A percentile compares a stretch with the other conserved stretches of the same genome.
These are phyloP conservation scores for Tranzscheliella williamsii DNA, from an alignment of 1,284 basidiomycete genomes.

Conservation along the genomic window DNA sequence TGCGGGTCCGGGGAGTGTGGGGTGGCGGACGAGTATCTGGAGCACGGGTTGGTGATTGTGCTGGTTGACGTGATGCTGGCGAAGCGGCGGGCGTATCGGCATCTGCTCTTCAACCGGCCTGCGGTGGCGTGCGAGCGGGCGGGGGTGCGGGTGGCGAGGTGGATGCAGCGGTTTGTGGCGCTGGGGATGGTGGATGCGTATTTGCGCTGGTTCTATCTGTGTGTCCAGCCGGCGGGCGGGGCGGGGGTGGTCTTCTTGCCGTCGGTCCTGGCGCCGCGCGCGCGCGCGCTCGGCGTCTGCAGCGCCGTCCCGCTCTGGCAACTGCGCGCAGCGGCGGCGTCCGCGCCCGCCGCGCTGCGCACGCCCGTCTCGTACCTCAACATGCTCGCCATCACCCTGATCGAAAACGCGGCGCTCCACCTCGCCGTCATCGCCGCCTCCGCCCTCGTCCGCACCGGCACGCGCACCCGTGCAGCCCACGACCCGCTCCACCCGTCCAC, in stretches of 20 bases:
- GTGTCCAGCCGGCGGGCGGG: slow-evolving; percentile 65
- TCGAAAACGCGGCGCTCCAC: slow-evolving; percentile 14
- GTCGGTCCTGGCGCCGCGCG: slow-evolving; percentile 1
- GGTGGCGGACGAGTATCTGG: slow-evolving; percentile 83
- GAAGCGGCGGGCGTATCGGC: slow-evolving; percentile 82
- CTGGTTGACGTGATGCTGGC: slow-evolving; percentile 82
- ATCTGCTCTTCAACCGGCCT: slow-evolving; percentile 80
- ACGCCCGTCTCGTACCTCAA: slow-evolving; percentile 20
- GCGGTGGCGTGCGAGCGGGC: background rate
- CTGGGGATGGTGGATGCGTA: slow-evolving; percentile 33
- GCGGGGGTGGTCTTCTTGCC: slow-evolving; percentile 35
- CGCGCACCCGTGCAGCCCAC: background rate
- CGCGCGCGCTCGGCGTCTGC: slow-evolving; percentile 2
- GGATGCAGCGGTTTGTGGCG: slow-evolving; percentile 11
- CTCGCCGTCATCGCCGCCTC: background rate
- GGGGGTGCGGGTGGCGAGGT: background rate
- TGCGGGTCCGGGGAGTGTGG: slow-evolving; percentile 10
- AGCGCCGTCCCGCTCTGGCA: no score
- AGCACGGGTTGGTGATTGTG: slow-evolving; percentile 77
- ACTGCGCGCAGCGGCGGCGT: no score
- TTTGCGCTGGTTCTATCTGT: slow-evolving; percentile 42
- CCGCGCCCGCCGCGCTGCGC: no score
- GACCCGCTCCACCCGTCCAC: slow-evolving; percentile 69
- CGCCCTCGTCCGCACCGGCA: background rate
- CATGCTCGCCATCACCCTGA: slow-evolving; percentile 10